Percentiles rank a stretch among this genome's conserved stretches.
Evolutionary conservation across 208 protist species (phyloP).

Genomic region (Acanthamoeba polyphaga): DNA sequence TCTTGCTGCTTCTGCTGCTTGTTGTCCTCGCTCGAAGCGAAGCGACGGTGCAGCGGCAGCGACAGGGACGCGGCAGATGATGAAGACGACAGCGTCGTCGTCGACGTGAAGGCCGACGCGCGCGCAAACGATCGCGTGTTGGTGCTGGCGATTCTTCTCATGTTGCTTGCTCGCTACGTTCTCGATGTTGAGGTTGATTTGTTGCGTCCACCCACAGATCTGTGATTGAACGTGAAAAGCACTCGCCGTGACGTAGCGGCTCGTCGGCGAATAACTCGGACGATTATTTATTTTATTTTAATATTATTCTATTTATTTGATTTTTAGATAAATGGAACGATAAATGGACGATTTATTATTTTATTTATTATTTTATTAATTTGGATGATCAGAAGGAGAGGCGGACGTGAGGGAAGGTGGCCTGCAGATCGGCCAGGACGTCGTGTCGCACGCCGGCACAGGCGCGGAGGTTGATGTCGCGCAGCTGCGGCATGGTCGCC

Average conservation of each 20-base stretch:
- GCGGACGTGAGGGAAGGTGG: slow-evolving; percentile 5
- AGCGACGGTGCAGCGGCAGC: background rate
- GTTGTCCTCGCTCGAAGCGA: background rate
- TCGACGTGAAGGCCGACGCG: background rate
- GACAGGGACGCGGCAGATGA: background rate
- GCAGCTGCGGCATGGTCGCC: background rate
- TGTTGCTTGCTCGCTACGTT: background rate
- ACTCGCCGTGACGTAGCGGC: too few relatives aligned
- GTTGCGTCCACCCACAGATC: too few relatives aligned
- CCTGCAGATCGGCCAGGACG: background rate
- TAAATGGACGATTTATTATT: too few relatives aligned
- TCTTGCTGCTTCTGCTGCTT: slow-evolving; percentile 1
- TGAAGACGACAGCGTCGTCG: background rate
- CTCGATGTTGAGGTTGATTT: too few relatives aligned
- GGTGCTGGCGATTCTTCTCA: background rate
- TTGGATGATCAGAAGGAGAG: background rate
- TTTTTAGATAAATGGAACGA: too few relatives aligned
- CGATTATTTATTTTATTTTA: too few relatives aligned
- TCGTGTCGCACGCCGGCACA: background rate
- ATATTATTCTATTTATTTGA: too few relatives aligned
- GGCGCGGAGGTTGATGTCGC: background rate
- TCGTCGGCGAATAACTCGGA: too few relatives aligned
- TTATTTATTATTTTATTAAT: too few relatives aligned
- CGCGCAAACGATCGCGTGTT: background rate
- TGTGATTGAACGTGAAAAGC: too few relatives aligned